Evolutionary conservation across 768 basidiomycete species (phyloP).

Genomic region (Leccinellum albellum): DNA sequence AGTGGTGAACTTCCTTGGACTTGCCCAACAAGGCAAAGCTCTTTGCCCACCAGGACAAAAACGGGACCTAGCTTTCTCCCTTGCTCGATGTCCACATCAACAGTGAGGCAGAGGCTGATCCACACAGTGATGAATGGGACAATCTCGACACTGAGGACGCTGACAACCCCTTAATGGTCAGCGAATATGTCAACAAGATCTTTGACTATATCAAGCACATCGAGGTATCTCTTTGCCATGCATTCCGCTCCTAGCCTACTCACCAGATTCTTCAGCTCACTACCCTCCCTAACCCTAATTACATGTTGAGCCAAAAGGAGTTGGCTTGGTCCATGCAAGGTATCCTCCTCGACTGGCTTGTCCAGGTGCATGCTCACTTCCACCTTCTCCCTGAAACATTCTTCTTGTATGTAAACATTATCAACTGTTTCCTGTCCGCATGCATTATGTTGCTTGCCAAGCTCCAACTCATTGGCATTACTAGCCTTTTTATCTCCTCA

Average conservation of each 20-base stretch:
- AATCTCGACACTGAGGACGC: slow-evolving; percentile 90
- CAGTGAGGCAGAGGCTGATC: slow-evolving; percentile 60
- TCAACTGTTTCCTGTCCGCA: slow-evolving; percentile 69
- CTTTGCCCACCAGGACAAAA: slow-evolving; percentile 43
- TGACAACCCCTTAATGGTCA: slow-evolving; percentile 95
- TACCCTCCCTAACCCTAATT: slow-evolving; percentile 79
- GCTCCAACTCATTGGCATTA: slow-evolving; percentile 87
- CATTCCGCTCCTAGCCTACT: background rate
- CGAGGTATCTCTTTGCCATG: slow-evolving; percentile 53
- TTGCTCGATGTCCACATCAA: slow-evolving; percentile 41
- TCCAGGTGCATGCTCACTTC: slow-evolving; percentile 87
- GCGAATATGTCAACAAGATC: slow-evolving; percentile 92
- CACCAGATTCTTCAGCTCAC: slow-evolving; percentile 42
- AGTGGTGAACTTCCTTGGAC: slow-evolving; percentile 70
- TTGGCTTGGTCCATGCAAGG: slow-evolving; percentile 88
- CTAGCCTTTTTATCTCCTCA: slow-evolving; percentile 81
- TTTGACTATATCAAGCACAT: slow-evolving; percentile 84
- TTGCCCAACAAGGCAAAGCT: slow-evolving; percentile 41
- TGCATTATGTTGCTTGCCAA: slow-evolving; percentile 78
- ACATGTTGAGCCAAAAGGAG: slow-evolving; percentile 81
- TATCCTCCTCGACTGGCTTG: slow-evolving; percentile 88
- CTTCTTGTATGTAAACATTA: slow-evolving; percentile 83
- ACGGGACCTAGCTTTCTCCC: slow-evolving; percentile 33
- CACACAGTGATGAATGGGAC: slow-evolving; percentile 70
- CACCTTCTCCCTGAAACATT: slow-evolving; percentile 85